Percentiles rank a stretch among this genome's conserved stretches.
Conservation (phyloP, 441 rosid species). For the Rhodomyrtus psidioides region DNA sequence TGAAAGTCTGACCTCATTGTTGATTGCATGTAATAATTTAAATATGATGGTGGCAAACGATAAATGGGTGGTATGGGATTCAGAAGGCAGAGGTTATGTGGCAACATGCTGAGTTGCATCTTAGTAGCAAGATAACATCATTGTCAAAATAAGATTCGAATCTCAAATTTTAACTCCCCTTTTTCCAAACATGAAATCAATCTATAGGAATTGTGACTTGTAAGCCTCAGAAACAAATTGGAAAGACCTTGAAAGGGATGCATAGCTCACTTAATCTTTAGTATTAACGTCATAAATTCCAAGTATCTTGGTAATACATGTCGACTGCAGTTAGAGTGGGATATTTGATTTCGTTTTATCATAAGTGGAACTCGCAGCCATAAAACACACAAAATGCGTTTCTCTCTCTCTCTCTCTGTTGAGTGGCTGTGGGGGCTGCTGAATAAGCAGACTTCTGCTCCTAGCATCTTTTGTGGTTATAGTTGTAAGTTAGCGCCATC, state of each 20-base stretch:
- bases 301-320: neutral
- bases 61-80: neutral
- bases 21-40: neutral
- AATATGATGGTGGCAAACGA: neutral
- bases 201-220: neutral
- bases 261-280: neutral
- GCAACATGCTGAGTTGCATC: neutral
- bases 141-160: neutral
- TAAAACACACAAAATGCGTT: neutral
- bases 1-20: neutral
- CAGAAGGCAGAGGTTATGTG: neutral
- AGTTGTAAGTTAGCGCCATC: neutral
- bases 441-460: neutral
- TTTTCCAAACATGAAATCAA: neutral
- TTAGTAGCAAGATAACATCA: neutral
- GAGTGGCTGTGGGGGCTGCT: neutral
- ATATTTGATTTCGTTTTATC: neutral
- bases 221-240: neutral
- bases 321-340: neutral
- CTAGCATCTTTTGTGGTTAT: neutral
- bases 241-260: neutral
- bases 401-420: neutral
- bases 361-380: neutral
- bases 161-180: neutral
- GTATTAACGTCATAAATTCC: neutral